These are phyloP conservation scores for Candida sp. DNA, from an alignment of 1,139 yeast genomes.

Conservation along the genomic window DNA sequence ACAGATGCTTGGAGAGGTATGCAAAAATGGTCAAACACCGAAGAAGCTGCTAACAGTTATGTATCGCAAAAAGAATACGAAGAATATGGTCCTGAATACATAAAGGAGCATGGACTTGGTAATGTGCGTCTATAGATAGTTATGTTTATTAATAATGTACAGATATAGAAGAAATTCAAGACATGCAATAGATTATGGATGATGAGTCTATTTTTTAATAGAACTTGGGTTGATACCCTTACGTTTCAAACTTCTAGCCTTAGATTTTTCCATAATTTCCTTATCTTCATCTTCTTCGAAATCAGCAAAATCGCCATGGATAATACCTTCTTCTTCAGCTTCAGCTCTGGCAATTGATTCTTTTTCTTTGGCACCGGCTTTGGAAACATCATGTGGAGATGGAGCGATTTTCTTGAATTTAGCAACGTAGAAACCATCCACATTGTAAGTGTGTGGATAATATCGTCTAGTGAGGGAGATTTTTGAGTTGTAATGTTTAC, in stretches of 20 bases:
- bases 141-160: conserved; percentile 8
- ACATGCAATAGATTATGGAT: conserved; percentile 1
- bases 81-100: conserved; percentile 87
- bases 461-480: conserved; percentile 86
- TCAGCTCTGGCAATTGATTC: conserved; percentile 79
- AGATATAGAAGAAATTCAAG: conserved; percentile 4
- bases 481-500: conserved; percentile 81
- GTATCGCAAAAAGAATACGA: conserved; percentile 73
- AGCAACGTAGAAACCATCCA: conserved; percentile 98
- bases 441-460: conserved; percentile 98
- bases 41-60: conserved; percentile 45
- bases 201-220: conserved; percentile 9
- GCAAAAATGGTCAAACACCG: conserved; percentile 68
- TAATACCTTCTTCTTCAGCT: conserved; percentile 75
- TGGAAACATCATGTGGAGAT: conserved; percentile 77
- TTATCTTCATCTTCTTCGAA: conserved; percentile 79
- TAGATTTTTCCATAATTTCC: conserved; percentile 68
- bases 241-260: conserved; percentile 69
- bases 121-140: conserved; percentile 30
- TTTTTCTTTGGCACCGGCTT: conserved; percentile 88
- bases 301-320: conserved; percentile 80
- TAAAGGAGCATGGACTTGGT: conserved; percentile 84
- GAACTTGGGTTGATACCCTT: conserved; percentile 74
- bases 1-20: conserved; percentile 94
- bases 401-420: conserved; percentile 91